Percentiles rank a stretch among this genome's conserved stretches.
Evolutionary conservation across 371 early-diverging fungal genomes (phyloP).

Genomic region (Mucor lusitanicus): DNA sequence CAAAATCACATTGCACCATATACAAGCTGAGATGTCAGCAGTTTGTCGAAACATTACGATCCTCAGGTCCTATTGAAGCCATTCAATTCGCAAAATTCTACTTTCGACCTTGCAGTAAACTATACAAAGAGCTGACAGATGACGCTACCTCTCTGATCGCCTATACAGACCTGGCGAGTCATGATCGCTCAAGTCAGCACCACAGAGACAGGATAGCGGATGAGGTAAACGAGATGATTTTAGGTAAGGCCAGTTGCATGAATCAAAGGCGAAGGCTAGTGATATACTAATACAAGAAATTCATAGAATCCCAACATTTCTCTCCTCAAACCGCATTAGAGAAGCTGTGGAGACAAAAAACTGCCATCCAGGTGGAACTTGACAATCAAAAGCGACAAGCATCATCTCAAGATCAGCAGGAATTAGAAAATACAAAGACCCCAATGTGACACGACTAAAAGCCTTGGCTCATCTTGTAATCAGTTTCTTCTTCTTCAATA

Average conservation of each 20-base stretch:
- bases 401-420: constrained; percentile 1
- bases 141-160: constrained; percentile 15
- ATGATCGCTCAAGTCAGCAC: constrained; percentile 13
- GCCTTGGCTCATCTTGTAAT: background rate
- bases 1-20: constrained; percentile 7
- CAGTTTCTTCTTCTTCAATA: background rate
- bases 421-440: constrained; percentile 8
- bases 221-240: constrained; percentile 22
- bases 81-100: constrained; percentile 24
- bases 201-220: constrained; percentile 21
- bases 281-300: background rate
- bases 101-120: constrained; percentile 9
- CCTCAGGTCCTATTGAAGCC: constrained; percentile 16
- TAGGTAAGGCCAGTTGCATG: constrained; percentile 13
- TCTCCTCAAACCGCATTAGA: constrained; percentile 20
- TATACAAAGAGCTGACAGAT: constrained; percentile 16
- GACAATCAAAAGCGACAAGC: constrained; percentile 14
- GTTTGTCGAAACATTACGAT: constrained; percentile 16
- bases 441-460: background rate
- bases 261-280: background rate
- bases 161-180: constrained; percentile 8
- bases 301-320: constrained; percentile 6
- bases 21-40: constrained; percentile 28
- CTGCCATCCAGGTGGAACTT: constrained; percentile 12
- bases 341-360: constrained; percentile 23